phyloP scores from a whole-genome alignment of 2,329 filamentous ascomycete genomes.

The Plectosphaerella sp. region DNA sequence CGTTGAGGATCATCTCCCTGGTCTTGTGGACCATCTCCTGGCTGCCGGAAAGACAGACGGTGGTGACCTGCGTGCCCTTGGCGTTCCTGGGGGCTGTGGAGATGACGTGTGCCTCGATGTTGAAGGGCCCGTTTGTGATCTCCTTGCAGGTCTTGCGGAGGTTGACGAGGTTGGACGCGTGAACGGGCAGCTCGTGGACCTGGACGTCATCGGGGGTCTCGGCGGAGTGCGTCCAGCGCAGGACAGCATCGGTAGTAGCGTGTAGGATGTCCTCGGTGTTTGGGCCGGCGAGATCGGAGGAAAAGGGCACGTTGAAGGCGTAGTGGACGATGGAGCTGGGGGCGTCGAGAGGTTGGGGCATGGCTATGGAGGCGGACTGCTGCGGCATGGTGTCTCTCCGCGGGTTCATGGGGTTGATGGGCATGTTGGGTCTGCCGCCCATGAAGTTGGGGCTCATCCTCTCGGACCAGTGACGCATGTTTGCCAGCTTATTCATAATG shows the following conservation, averaged over 20 bases:
- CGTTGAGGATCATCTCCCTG: conserved; percentile 82
- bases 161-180: conserved; percentile 78
- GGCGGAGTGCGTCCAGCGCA: conserved; percentile 90
- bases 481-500: conserved; percentile 64
- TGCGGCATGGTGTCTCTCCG: conserved; percentile 53
- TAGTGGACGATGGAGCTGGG: conserved; percentile 65
- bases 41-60: conserved; percentile 85
- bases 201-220: conserved; percentile 80
- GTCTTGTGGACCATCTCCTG: conserved; percentile 86
- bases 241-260: conserved; percentile 79
- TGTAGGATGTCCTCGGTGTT: conserved; percentile 94
- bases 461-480: conserved; percentile 69
- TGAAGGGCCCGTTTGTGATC: conserved; percentile 64
- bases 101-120: conserved; percentile 79
- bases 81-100: conserved; percentile 73
- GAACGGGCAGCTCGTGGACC: conserved; percentile 86
- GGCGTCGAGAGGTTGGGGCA: conserved; percentile 67
- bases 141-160: conserved; percentile 77
- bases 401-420: conserved; percentile 51
- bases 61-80: conserved; percentile 68
- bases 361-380: conserved; percentile 53
- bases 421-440: conserved; percentile 55
- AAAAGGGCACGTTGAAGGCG: conserved; percentile 96
- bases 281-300: conserved; percentile 85
- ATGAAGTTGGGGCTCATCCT: conserved; percentile 65